Conservation (phyloP, 208 protist genomes). For the Trypanosoma caninum region DNA sequence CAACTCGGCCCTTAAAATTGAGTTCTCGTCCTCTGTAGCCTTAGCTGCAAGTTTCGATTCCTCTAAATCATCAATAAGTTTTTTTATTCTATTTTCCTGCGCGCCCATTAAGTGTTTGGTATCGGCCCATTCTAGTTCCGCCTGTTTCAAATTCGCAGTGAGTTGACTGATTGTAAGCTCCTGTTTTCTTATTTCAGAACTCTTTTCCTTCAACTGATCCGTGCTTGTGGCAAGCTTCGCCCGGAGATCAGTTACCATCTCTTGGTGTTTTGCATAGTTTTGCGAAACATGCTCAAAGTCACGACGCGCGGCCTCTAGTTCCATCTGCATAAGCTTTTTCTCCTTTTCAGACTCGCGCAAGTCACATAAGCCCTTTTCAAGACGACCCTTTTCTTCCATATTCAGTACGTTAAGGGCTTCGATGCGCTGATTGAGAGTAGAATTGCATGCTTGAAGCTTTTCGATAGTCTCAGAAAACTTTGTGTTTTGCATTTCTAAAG, state of each 20-base stretch:
- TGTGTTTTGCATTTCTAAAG: slow-evolving; percentile 41
- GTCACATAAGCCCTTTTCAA: slow-evolving; percentile 61
- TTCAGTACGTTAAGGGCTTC: slow-evolving; percentile 69
- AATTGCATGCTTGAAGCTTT: slow-evolving; percentile 61
- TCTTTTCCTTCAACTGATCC: slow-evolving; percentile 65
- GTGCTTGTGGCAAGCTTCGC: slow-evolving; percentile 37
- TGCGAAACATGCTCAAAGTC: slow-evolving; percentile 42
- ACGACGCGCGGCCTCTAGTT: slow-evolving; percentile 49
- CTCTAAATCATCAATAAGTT: slow-evolving; percentile 3
- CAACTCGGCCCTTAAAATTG: slow-evolving; percentile 46
- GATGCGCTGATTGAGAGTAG: slow-evolving; percentile 63
- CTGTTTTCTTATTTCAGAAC: slow-evolving; percentile 51
- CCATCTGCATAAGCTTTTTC: slow-evolving; percentile 40
- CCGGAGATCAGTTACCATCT: slow-evolving; percentile 48
- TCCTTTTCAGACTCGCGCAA: slow-evolving; percentile 49
- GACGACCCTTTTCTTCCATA: slow-evolving; percentile 53
- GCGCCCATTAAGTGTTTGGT: slow-evolving; percentile 38
- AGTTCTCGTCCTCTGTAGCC: slow-evolving; percentile 2
- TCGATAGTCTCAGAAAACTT: slow-evolving; percentile 50
- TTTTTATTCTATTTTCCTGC: slow-evolving; percentile 19
- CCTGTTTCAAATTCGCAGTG: slow-evolving; percentile 54
- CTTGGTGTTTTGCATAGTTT: slow-evolving; percentile 41
- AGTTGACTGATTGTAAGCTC: slow-evolving; percentile 62
- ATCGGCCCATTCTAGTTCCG: slow-evolving; percentile 43
- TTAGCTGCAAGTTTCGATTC: neutral